Conservation (phyloP, 75 land plant species). For the Pinus tabuliformis region DNA sequence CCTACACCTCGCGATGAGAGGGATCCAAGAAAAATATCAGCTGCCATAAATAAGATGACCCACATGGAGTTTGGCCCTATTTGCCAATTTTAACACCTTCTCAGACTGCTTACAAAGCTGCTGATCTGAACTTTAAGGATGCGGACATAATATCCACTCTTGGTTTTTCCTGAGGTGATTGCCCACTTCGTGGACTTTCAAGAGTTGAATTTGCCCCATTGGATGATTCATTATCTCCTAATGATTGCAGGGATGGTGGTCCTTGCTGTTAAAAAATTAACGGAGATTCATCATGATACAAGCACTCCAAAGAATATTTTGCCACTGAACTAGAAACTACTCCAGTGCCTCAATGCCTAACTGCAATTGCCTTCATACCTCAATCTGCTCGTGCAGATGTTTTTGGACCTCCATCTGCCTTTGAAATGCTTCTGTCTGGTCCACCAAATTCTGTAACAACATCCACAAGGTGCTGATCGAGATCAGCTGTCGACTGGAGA, state of each 20-base stretch:
- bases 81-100: too few species aligned
- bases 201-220: slow-evolving; percentile 6
- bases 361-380: slow-evolving; percentile 88
- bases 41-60: too few species aligned
- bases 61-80: too few species aligned
- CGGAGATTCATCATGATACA: slow-evolving; percentile 10
- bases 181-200: slow-evolving; percentile 5
- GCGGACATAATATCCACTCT: slow-evolving; percentile 1
- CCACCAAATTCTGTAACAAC: too few species aligned
- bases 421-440: slow-evolving; percentile 35
- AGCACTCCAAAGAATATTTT: background rate
- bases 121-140: background rate
- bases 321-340: slow-evolving; percentile 3
- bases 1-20: too few species aligned
- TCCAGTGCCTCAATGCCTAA: slow-evolving; percentile 64
- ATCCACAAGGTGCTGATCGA: too few species aligned
- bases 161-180: background rate
- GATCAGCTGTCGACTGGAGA: too few species aligned
- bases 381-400: slow-evolving; percentile 52
- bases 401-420: slow-evolving; percentile 69
- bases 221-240: slow-evolving; percentile 6
- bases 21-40: too few species aligned
- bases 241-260: slow-evolving; percentile 7
- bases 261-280: slow-evolving; percentile 7
- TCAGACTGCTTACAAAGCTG: slow-evolving; percentile 3